phyloP scores from a whole-genome alignment of 1,284 basidiomycete species.

The Afroboletus lepidellus region DNA sequence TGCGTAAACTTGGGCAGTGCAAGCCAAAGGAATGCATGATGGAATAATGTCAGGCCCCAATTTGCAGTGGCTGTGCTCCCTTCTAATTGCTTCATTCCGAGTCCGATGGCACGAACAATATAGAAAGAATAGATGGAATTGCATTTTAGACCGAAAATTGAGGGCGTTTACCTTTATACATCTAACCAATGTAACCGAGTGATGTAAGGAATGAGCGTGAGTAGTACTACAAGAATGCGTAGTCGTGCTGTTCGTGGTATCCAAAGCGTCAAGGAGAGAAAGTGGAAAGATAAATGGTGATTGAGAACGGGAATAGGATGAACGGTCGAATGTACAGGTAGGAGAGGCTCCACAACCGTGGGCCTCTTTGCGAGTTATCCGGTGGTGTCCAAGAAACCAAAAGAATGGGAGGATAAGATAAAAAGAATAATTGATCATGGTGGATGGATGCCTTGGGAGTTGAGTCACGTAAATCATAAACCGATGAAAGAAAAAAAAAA shows the following conservation, averaged over 20 bases:
- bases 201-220: slow-evolving; percentile 31
- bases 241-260: slow-evolving; percentile 16
- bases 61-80: too few species aligned
- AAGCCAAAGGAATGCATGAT: too few species aligned
- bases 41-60: too few species aligned
- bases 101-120: too few species aligned
- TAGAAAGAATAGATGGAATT: background rate
- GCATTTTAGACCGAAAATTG: background rate
- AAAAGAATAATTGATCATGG: background rate
- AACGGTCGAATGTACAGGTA: slow-evolving; percentile 18
- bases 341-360: background rate
- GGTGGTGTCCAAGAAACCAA: slow-evolving; percentile 3
- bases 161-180: slow-evolving; percentile 7
- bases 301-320: slow-evolving; percentile 6
- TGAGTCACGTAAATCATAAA: background rate
- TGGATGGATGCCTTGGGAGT: background rate
- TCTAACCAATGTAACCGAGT: background rate
- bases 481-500: background rate
- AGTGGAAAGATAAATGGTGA: background rate
- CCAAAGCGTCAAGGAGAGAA: background rate
- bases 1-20: too few species aligned
- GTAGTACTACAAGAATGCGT: slow-evolving; percentile 28
- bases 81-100: too few species aligned
- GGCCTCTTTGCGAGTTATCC: background rate
- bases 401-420: background rate